Base-by-base conservation (phyloP, 305 asterid genomes). In the Solanum chacoense region DNA sequence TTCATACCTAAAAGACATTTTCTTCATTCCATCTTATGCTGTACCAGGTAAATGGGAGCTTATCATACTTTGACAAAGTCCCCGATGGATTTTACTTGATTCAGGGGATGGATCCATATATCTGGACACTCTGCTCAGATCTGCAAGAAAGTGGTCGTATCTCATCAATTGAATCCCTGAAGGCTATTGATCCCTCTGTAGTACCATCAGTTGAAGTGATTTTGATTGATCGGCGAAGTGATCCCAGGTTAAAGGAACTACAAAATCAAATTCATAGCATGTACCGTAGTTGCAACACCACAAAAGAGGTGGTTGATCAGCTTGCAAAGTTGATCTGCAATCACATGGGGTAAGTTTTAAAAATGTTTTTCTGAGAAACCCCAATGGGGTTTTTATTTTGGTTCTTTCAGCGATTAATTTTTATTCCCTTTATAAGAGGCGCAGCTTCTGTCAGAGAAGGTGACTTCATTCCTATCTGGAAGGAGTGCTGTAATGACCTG, bases 21-120 rank as follows among this genome's bases (percentile, higher is more conserved):
- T 79, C 50, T 80, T 80, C 80, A 84, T 89, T 74, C 26, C 34
- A 67, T 71, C 38, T 42, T 87, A 84, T 72, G 87, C 83, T 90
- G 78, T 88, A 80, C 92, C 97, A 98, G 99, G 96, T 95, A 90
- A 98, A 94, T 94, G 98, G 99, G 74, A 92, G 97, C 91, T 91
- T 96, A 87, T 98, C 99, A 40, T 98, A 95, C 93, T 96, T 89
- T 79, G 98, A 96, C 92, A 93, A 92, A 90, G 89, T 96, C 79
- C 96, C 95, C 14, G 95, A 95, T 90, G 99, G 98, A 84, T 96
- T 98, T 93, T 96, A 93, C 91, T 90, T 92, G 78, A 95, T 98
- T 86, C 94, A 94, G 88, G 99, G 99, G 94, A 93, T 98, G 97
- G 98, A 98, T 93, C 98, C 99, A 38, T 96, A 95, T 92, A 94